Conservation (phyloP, 768 basidiomycete species). For the Lactarius evosmus region DNA sequence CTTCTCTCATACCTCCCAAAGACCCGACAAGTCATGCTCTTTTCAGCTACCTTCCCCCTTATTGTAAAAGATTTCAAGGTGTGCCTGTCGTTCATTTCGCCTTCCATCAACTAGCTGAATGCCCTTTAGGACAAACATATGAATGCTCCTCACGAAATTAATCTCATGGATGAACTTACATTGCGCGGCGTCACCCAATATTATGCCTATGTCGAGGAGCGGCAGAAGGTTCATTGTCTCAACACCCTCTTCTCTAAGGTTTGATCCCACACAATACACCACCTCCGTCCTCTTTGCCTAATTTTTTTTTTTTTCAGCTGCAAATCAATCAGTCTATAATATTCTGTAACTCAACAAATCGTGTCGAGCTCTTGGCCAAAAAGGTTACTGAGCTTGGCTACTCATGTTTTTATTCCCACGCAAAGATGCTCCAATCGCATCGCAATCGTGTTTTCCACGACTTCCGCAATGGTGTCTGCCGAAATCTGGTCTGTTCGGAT, state of each 20-base stretch:
- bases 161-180: slow-evolving; percentile 99
- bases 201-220: slow-evolving; percentile 98
- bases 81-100: slow-evolving; percentile 20
- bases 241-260: slow-evolving; percentile 99
- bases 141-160: slow-evolving; percentile 94
- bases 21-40: slow-evolving; percentile 95
- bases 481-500: slow-evolving; percentile 97
- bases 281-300: slow-evolving; percentile 3
- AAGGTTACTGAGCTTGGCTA: slow-evolving; percentile 99
- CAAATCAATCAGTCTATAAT: slow-evolving; percentile 99
- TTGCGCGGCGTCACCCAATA: slow-evolving; percentile 98
- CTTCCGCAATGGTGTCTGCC: slow-evolving; percentile 97
- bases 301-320: slow-evolving; percentile 49
- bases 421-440: slow-evolving; percentile 98
- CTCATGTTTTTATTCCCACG: slow-evolving; percentile 99
- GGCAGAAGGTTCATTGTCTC: slow-evolving; percentile 98
- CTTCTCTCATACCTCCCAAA: slow-evolving; percentile 79
- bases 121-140: slow-evolving; percentile 84
- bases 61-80: slow-evolving; percentile 99
- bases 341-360: slow-evolving; percentile 99
- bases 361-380: slow-evolving; percentile 97
- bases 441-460: slow-evolving; percentile 99
- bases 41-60: slow-evolving; percentile 98
- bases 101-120: slow-evolving; percentile 22
- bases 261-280: slow-evolving; percentile 21